phyloP scores from a whole-genome alignment of 2,329 filamentous ascomycete species.

The Fusarium sp. region DNA sequence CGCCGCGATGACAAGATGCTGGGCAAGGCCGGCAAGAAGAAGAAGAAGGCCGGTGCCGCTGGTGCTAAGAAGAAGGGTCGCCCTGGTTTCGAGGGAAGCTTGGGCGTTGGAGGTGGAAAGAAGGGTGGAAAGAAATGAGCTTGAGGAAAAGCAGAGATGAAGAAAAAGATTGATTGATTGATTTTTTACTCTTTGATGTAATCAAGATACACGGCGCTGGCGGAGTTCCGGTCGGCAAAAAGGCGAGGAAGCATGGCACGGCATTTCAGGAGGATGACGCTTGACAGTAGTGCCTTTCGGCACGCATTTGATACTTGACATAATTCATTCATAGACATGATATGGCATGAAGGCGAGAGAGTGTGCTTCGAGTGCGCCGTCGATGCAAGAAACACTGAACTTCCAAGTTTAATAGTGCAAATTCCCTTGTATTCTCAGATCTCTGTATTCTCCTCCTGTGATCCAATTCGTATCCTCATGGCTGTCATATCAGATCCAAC shows the following conservation, averaged over 20 bases:
- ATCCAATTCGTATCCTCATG: neutral
- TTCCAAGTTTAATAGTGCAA: neutral
- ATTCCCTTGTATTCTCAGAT: neutral
- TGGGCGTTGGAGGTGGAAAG: slow-evolving; percentile 66
- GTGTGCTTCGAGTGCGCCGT: slow-evolving; percentile 11
- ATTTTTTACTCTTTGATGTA: slow-evolving; percentile 29
- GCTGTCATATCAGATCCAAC: neutral
- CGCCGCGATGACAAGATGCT: slow-evolving; percentile 77
- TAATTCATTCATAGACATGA: slow-evolving; percentile 19
- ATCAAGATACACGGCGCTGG: slow-evolving; percentile 41
- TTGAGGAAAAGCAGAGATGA: slow-evolving; percentile 8
- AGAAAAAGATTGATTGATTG: slow-evolving; percentile 25
- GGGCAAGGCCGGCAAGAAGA: slow-evolving; percentile 70
- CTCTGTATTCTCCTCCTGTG: neutral
- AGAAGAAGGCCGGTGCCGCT: slow-evolving; percentile 51
- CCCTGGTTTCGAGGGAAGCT: slow-evolving; percentile 76
- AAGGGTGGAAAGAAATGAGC: slow-evolving; percentile 62
- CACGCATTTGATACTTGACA: slow-evolving; percentile 13
- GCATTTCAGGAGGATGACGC: slow-evolving; percentile 14
- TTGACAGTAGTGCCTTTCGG: neutral
- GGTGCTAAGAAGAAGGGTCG: slow-evolving; percentile 60
- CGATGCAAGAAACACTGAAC: slow-evolving; percentile 1
- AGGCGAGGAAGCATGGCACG: slow-evolving; percentile 11
- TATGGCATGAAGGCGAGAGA: slow-evolving; percentile 23
- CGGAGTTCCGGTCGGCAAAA: slow-evolving; percentile 42